These are phyloP conservation scores for Saturnispora besseyi DNA, from an alignment of 805 yeast genomes.

Conservation along the genomic window DNA sequence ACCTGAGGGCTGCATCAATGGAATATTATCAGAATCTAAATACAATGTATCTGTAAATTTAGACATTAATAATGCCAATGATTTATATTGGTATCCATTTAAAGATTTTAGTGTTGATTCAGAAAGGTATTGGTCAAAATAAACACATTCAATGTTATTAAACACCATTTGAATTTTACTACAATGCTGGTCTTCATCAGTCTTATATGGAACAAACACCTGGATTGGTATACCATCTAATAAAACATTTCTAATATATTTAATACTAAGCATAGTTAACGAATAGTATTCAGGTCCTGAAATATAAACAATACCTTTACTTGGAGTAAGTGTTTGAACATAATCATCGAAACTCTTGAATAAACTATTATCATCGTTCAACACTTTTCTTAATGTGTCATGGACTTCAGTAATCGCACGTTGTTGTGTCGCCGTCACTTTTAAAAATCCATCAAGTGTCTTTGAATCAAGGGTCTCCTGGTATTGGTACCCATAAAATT, in stretches of 20 bases:
- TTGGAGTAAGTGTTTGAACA: conserved; percentile 10
- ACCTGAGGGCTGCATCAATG: conserved; percentile 28
- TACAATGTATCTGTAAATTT: conserved; percentile 34
- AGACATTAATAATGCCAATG: conserved; percentile 31
- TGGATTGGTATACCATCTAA: conserved; percentile 35
- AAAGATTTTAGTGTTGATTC: conserved; percentile 16
- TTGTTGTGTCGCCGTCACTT: conserved; percentile 19
- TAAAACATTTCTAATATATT: conserved; percentile 22
- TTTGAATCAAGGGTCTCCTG: conserved; percentile 15
- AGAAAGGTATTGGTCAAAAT: conserved; percentile 30
- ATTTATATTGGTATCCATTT: conserved; percentile 16
- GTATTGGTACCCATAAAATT: conserved; percentile 26
- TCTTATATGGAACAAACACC: conserved; percentile 37
- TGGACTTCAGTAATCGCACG: conserved; percentile 20
- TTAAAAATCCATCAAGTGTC: conserved; percentile 17
- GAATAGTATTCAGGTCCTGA: conserved; percentile 25
- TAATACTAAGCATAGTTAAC: conserved; percentile 25
- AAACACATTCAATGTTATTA: conserved; percentile 33
- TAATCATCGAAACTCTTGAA: conserved; percentile 11
- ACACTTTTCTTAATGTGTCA: conserved; percentile 13
- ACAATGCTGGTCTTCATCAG: conserved; percentile 38
- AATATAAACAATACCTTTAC: conserved; percentile 25
- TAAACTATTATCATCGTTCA: conserved; percentile 12
- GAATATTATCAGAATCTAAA: conserved; percentile 37
- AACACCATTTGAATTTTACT: conserved; percentile 32